Base-by-base conservation (phyloP, 768 basidiomycete species). In the Plicaturopsis crispa region DNA sequence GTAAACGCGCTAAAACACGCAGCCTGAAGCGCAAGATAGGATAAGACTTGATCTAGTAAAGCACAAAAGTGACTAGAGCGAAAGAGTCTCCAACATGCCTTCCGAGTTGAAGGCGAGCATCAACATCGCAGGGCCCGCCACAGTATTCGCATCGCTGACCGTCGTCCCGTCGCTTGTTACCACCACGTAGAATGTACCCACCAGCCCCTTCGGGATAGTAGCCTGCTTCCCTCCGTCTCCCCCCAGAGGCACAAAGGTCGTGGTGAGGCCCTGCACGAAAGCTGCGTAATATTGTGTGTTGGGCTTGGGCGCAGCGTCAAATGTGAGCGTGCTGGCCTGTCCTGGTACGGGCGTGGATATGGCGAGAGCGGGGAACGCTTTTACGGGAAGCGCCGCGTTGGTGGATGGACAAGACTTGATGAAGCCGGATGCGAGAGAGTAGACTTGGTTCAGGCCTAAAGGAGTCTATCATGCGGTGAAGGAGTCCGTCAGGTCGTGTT, bases 381-480 rank as follows among this genome's bases (percentile, higher is more conserved):
- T 66, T 49, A 71, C 64, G n/a, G 73, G 69, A 6, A 75, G 60
- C 24, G 63, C 39, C 4, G 69, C 61, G 59, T 75, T 78, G 45
- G 56, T 47, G 6, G 55, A 39, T n/a, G 76, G 75, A 59, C 76
- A 79, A 1, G 49, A 48, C 23, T 50, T 60, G 60, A 77, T 72
- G 56, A 72, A 71, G 22, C 26, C 14, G 38, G 57, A 52, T 3
- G 70, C 61, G 38, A 74, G 60, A 2, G 70, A 69, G 61, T 59
- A 73, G 31, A 70, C 70, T 42, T 70, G 62, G 44, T 45, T 45
- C 54, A 68, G 63, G 50, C 41, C 55, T 20, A 67, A 54, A 37
- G 63, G 61, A 24, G 61, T 63, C 46, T 51, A 26, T 31, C 33
- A 18, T 58, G 47, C 4, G 53, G 53, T 5, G 45, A 48, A 33